These are phyloP conservation scores for Staphylotrichum longicolle DNA, from an alignment of 495 filamentous ascomycete genomes.

Conservation along the genomic window DNA sequence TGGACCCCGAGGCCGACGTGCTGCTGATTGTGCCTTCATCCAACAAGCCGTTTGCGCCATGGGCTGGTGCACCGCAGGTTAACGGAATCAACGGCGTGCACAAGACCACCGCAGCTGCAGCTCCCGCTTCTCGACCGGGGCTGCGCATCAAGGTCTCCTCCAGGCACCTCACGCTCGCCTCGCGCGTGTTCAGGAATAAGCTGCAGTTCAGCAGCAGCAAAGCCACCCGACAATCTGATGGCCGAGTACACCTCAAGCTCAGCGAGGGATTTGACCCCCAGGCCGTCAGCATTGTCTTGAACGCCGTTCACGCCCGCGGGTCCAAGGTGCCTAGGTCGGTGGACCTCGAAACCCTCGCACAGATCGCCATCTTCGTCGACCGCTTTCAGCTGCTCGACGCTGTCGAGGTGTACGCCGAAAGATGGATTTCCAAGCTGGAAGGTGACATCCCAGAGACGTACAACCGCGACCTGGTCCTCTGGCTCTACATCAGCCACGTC, in stretches of 20 bases:
- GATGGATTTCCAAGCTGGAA: slow-evolving; percentile 42
- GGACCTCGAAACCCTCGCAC: slow-evolving; percentile 46
- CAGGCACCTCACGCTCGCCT: slow-evolving; percentile 50
- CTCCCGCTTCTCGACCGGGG: slow-evolving; percentile 16
- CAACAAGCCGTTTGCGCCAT: slow-evolving; percentile 20
- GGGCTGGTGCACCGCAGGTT: slow-evolving; percentile 4
- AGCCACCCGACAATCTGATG: slow-evolving; percentile 32
- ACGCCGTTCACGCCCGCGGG: slow-evolving; percentile 50
- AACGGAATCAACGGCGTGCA: not conserved
- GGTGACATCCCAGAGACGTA: slow-evolving; percentile 12
- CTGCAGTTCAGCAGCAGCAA: slow-evolving; percentile 29
- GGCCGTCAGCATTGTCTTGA: slow-evolving; percentile 49
- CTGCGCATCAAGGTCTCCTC: slow-evolving; percentile 50
- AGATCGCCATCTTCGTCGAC: slow-evolving; percentile 52
- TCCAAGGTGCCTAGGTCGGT: slow-evolving; percentile 42
- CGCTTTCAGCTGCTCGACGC: slow-evolving; percentile 49
- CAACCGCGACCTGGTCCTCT: slow-evolving; percentile 26
- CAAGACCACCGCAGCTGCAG: slow-evolving; percentile 2
- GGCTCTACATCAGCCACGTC: slow-evolving; percentile 33
- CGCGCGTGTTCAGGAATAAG: slow-evolving; percentile 44
- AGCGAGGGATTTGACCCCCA: slow-evolving; percentile 38
- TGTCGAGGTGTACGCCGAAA: slow-evolving; percentile 41
- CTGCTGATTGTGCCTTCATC: slow-evolving; percentile 29
- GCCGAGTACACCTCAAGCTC: slow-evolving; percentile 44
- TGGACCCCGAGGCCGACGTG: slow-evolving; percentile 35